Conservation (phyloP, 2,329 filamentous ascomycete species). For the Fusarium fujikuroi region DNA sequence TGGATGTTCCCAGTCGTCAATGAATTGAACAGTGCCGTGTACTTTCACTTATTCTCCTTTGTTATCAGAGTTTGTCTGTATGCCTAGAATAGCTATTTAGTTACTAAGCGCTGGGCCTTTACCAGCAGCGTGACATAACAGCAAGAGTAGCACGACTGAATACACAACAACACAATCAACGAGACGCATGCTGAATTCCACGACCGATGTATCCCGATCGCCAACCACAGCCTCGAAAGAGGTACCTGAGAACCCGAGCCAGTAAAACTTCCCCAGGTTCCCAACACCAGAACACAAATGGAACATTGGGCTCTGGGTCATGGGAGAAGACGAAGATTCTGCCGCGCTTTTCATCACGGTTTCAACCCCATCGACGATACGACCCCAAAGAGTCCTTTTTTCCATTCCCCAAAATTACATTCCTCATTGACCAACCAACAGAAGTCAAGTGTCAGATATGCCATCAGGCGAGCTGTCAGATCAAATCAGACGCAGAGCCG, state of each 20-base stretch:
- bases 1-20: not conserved
- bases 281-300: not conserved
- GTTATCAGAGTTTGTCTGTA: not conserved
- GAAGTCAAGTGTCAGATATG: conserved; percentile 45
- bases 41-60: not conserved
- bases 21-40: not conserved
- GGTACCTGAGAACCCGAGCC: conserved; percentile 16
- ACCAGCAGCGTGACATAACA: not conserved
- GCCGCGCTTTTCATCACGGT: conserved; percentile 27
- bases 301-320: conserved; percentile 1
- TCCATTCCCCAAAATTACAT: conserved; percentile 45
- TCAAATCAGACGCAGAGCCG: conserved; percentile 29
- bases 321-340: conserved; percentile 18
- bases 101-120: not conserved
- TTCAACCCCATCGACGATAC: conserved; percentile 31
- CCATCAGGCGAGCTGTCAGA: conserved; percentile 27
- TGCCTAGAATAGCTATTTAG: not conserved
- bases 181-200: not conserved
- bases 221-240: not conserved
- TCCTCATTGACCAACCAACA: conserved; percentile 42
- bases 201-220: conserved; percentile 1
- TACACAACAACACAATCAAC: not conserved
- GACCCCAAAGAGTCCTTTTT: conserved; percentile 38
- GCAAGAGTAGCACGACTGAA: not conserved
- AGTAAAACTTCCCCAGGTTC: not conserved